Conservation (phyloP, 2,329 filamentous ascomycete species). For the Dendrostoma leiphaemia region DNA sequence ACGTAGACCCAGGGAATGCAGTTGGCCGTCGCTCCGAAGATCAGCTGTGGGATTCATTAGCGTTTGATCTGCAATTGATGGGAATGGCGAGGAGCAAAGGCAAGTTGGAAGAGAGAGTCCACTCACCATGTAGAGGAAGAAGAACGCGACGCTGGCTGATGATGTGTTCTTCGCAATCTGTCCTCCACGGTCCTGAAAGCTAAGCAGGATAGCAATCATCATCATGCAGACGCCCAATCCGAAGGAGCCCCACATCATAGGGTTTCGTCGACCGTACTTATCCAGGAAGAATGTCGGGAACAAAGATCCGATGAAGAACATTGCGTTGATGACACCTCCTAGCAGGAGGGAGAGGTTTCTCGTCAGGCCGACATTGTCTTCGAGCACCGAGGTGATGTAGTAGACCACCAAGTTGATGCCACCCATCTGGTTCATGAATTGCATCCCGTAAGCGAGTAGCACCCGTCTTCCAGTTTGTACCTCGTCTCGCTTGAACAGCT, state of each 20-base stretch:
- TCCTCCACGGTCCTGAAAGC: conserved; percentile 18
- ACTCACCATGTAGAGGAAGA: conserved; percentile 29
- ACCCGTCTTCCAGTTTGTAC: conserved; percentile 42
- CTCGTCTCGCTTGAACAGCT: conserved; percentile 41
- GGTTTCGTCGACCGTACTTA: conserved; percentile 34
- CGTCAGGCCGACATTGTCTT: conserved; percentile 31
- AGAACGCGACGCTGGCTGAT: conserved; percentile 33
- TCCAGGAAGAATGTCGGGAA: conserved; percentile 16
- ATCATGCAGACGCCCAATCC: conserved; percentile 35
- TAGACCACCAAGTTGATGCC: conserved; percentile 47
- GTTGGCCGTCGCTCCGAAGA: conserved; percentile 30
- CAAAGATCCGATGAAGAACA: conserved; percentile 36
- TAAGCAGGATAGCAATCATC: conserved; percentile 34
- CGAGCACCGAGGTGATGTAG: conserved; percentile 31
- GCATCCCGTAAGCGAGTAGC: conserved; percentile 44
- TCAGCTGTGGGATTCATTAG: conserved; percentile 6
- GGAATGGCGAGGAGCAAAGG: too few relatives aligned
- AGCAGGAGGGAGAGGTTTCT: conserved; percentile 31
- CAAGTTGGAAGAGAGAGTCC: background rate
- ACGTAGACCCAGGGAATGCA: conserved; percentile 37
- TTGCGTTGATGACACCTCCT: conserved; percentile 34
- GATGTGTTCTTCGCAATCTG: conserved; percentile 20
- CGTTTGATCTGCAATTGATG: too few relatives aligned
- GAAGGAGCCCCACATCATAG: conserved; percentile 40
- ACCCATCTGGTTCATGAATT: conserved; percentile 49